Evolutionary conservation across 2,329 filamentous ascomycete genomes (phyloP), one percentile per base, ranked within the genome.

Genomic region (Cephalotrichum gorgonifer): DNA sequence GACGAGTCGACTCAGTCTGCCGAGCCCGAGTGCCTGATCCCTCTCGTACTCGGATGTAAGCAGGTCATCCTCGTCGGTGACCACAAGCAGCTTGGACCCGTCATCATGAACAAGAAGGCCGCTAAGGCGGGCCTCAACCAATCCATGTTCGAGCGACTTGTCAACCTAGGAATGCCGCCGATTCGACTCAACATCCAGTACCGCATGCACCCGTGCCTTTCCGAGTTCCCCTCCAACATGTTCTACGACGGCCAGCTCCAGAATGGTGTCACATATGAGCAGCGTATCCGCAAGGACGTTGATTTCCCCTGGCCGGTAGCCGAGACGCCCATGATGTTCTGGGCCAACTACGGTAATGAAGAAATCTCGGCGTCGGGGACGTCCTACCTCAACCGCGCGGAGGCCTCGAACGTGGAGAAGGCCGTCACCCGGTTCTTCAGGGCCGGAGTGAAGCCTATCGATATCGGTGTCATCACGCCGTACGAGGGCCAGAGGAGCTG

Each of bases 21-120:
- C 3, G 93, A 98, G 64, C 93, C 93, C 1, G 93, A 98, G 66
- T 98, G 93, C 66, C 95, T 98, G 88, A 98, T 98, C 58, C 93
- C 93, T 17, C 74, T 98, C 38, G 91, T 98, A 28, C 76, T 98
- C 22, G 93, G 93, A 46, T 98, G 93, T 74, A 98, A 98, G 71
- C 93, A 98, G 66, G 89, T 96, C 45, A 93, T 98, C n/a, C 78
- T 98, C 31, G 93, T 98, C 39, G 93, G 93, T 62, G 93, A 98
- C 62, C 93, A 98, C 68, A 94, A 97, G 67, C 93, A 98, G 65
- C 80, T 98, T 55, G 93, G 93, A 0, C 93, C 93, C 1, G 93
- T 98, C 59, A 97, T 98, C 63, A 98, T 98, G 91, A 98, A 98
- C 76, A 98, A 98, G 77, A 97, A 97, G 69, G 93, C 93, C 14